Base-by-base conservation (phyloP, 1,284 basidiomycete species). In the Xerocomus nothofagi region DNA sequence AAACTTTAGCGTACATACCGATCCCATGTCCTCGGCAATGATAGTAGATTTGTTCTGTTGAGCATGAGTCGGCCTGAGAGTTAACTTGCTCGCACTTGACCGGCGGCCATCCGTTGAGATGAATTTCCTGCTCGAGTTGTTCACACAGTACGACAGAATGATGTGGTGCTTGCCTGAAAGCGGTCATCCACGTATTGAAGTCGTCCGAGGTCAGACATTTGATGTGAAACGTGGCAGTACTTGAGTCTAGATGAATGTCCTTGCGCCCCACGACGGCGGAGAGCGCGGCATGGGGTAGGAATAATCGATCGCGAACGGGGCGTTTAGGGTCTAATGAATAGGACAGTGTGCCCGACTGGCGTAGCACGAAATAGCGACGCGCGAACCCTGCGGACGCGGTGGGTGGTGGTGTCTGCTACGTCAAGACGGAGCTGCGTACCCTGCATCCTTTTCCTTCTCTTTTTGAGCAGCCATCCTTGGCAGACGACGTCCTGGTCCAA, bases 361-460 rank as follows among this genome's bases (percentile, higher is more conserved):
- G 71, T 6, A 91, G 71, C 33, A 77, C 76, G 62, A 91, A 91
- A 68, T 89, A 90, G 39, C 88, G 83, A 39, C 86, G 84, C 12
- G 88, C 89, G 67, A 89, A 91, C n/a, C 88, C 89, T 91, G 65
- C 37, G 27, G 38, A 51, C 15, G 46, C 47, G 37, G 47, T 55
- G 27, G 26, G 45, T 37, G 12, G 31, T 50, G 7, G 39, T 47
- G 36, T 23, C 49, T 43, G 38, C 43, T 41, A 44, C 10, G 43
- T 17, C 49, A 33, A 44, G 38, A 34, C 23, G 10, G 42, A 33
- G 33, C 21, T 34, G 40, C 68, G 48, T 59, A 82, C 90, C 90
- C 73, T 92, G 90, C 84, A 91, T 84, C 71, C 81, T 89, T 75
- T 88, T 90, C 57, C 86, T 73, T 57, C 88, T 75, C 69, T 91